phyloP scores from a whole-genome alignment of 352 stramenopile species.

The Globisporangium megalacanthum region DNA sequence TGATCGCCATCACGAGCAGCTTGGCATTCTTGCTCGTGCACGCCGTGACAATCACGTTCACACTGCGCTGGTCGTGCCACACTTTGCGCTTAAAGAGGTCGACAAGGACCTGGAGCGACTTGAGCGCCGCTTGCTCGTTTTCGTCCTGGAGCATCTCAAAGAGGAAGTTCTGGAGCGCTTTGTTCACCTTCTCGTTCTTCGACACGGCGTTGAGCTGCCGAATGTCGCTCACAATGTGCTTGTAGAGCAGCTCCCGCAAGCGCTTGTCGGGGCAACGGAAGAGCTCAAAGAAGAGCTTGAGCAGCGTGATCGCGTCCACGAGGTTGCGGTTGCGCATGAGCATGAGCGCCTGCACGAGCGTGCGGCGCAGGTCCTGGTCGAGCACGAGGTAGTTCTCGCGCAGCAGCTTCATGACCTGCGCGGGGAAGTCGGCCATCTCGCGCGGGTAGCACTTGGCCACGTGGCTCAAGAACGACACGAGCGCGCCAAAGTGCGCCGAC shows the following conservation, averaged over 20 bases:
- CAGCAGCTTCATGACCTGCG: constrained; percentile 92
- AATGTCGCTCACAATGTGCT: constrained; percentile 96
- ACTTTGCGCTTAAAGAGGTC: constrained; percentile 96
- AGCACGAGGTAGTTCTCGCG: constrained; percentile 88
- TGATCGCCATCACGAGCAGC: constrained; percentile 88
- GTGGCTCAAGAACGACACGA: constrained; percentile 97
- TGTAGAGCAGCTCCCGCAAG: constrained; percentile 93
- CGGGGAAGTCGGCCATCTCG: constrained; percentile 83
- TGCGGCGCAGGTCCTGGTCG: constrained; percentile 89
- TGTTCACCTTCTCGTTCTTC: constrained; percentile 96
- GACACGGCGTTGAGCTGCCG: constrained; percentile 77
- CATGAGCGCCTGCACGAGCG: constrained; percentile 94
- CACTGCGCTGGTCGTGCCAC: constrained; percentile 95
- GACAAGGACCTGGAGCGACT: constrained; percentile 90
- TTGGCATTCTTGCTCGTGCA: constrained; percentile 85
- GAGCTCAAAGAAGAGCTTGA: constrained; percentile 97
- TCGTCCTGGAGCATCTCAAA: constrained; percentile 93
- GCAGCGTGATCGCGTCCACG: constrained; percentile 87
- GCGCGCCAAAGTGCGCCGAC: constrained; percentile 90
- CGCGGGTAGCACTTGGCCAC: constrained; percentile 86
- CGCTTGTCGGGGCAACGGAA: constrained; percentile 95
- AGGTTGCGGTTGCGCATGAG: constrained; percentile 95
- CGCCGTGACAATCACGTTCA: constrained; percentile 96
- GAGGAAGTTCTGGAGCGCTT: constrained; percentile 93
- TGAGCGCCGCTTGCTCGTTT: constrained; percentile 79